Evolutionary conservation across 805 yeast genomes (phyloP), one percentile per base, ranked within the genome.

Genomic region (Teunomyces gatunensis): DNA sequence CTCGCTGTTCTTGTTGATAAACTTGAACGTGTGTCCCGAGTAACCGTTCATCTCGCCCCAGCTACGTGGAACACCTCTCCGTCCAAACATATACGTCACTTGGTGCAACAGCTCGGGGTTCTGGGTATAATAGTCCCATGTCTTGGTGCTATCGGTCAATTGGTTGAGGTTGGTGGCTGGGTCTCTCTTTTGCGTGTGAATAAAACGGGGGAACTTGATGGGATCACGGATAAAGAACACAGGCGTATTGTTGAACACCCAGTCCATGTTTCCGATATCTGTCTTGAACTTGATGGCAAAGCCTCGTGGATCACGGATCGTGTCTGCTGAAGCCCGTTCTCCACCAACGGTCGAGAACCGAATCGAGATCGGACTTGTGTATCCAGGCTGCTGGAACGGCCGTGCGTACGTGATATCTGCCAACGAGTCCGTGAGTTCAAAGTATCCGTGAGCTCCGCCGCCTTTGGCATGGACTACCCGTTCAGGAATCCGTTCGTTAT

Each of bases 11-110:
- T 78, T 75, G 68, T 83, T 84, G 53, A 83, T 73, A 90, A 89
- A 85, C 71, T 87, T 87, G 71, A 84, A 87, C 30, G 91, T 79
- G 71, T 87, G 95, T 47, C 91, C 92, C 18, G 92, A 85, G 71
- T 83, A 87, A 57, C 92, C 92, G 68, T 87, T 78, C 92, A 87
- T 87, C 61, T 81, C 81, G 71, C 94, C 77, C 70, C 74, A 81
- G 25, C 83, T 76, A 35, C 82, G 79, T 21, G 94, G 94, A 43
- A 92, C 86, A 67, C 95, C 94, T 68, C 94, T 79, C 69, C 87
- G 91, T 34, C 87, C 77, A 67, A 87, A 87, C 64, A 87, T 72
- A 49, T 76, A 74, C 80, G 81, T 77, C 40, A 86, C 84, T 70
- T 87, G 91, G 67, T 87, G 94, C 52, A 79, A 68, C 21, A 89